Conservation (phyloP, 2,329 filamentous ascomycete genomes). For the Ceratocystis albifundus region DNA sequence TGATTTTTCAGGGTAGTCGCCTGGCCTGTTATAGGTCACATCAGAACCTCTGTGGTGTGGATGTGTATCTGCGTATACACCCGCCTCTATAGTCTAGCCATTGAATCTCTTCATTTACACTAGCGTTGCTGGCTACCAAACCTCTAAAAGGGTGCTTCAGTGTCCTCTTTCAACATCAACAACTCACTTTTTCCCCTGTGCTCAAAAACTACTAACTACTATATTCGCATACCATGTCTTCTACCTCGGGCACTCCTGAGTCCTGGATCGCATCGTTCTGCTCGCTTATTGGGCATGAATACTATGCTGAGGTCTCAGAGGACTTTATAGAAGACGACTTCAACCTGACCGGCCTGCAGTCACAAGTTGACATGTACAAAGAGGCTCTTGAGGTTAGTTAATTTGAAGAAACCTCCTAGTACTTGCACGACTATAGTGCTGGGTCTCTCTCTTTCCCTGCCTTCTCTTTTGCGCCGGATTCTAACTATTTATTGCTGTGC, state of each 20-base stretch:
- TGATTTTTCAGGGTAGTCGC: neutral
- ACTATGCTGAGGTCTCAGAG: slow-evolving; percentile 96
- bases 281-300: slow-evolving; percentile 89
- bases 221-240: slow-evolving; percentile 38
- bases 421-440: neutral
- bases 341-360: slow-evolving; percentile 90
- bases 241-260: slow-evolving; percentile 55
- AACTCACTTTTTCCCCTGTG: neutral
- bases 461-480: neutral
- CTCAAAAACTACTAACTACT: no score
- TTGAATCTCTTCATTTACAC: neutral
- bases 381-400: slow-evolving; percentile 69
- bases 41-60: neutral
- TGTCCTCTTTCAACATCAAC: neutral
- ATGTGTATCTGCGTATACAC: neutral
- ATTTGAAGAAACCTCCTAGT: neutral
- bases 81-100: neutral
- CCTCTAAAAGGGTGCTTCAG: neutral
- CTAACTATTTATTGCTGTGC: slow-evolving; percentile 24
- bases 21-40: neutral
- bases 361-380: slow-evolving; percentile 97
- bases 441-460: no score
- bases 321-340: slow-evolving; percentile 99
- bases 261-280: slow-evolving; percentile 98
- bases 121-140: neutral